A percentile compares a stretch with the other conserved stretches of the same genome.
These are phyloP conservation scores for Apium graveolens DNA, from an alignment of 129 eudicot species.

Conservation along the genomic window DNA sequence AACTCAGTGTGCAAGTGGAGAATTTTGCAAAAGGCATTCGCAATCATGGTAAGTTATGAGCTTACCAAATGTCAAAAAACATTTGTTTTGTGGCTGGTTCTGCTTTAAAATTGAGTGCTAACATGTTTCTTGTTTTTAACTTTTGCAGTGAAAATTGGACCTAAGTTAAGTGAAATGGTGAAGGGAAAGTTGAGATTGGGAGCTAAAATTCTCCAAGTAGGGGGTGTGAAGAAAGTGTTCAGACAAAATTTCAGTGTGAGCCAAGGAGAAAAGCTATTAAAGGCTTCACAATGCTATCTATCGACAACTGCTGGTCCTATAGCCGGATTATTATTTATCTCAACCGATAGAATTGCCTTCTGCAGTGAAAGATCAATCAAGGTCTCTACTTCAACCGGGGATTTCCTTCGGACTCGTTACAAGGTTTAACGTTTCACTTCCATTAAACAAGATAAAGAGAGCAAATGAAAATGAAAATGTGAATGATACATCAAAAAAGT, in stretches of 20 bases:
- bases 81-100: neutral
- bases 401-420: constrained; percentile 20
- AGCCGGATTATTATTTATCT: constrained; percentile 29
- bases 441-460: constrained; percentile 21
- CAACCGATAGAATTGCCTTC: constrained; percentile 27
- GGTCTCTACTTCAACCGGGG: constrained; percentile 24
- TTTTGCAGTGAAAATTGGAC: constrained; percentile 30
- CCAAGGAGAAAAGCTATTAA: constrained; percentile 16
- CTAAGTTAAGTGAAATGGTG: constrained; percentile 26
- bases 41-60: constrained; percentile 24
- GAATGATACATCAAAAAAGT: constrained; percentile 21
- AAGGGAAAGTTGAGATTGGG: constrained; percentile 36
- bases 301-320: constrained; percentile 32
- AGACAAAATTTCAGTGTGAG: constrained; percentile 23
- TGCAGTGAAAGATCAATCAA: constrained; percentile 38
- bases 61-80: neutral
- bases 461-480: constrained; percentile 17
- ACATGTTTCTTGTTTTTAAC: neutral
- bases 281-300: constrained; percentile 31
- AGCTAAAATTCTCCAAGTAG: constrained; percentile 32
- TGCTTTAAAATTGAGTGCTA: neutral
- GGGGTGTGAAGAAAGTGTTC: constrained; percentile 34
- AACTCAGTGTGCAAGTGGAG: constrained; percentile 27
- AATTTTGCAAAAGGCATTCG: constrained; percentile 24
- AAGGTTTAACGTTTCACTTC: constrained; percentile 22